These are phyloP conservation scores for Zangia roseola DNA, from an alignment of 768 basidiomycete genomes.

Conservation along the genomic window DNA sequence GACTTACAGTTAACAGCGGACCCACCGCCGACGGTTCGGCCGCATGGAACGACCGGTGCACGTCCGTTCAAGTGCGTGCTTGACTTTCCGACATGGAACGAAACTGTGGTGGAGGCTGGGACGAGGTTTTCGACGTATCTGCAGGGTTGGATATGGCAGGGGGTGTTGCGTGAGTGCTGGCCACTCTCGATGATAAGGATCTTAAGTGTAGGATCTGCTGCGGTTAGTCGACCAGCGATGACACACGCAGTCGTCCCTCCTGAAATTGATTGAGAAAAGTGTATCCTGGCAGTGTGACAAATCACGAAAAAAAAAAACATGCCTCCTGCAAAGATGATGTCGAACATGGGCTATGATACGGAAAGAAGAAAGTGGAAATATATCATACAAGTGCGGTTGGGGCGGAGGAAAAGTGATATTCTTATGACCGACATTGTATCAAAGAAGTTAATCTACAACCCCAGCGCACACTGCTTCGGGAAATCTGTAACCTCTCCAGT, in stretches of 20 bases:
- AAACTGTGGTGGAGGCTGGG: constrained; percentile 41
- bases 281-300: no score
- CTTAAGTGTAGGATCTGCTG: constrained; percentile 50
- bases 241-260: constrained; percentile 58
- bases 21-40: constrained; percentile 59
- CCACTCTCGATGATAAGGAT: constrained; percentile 66
- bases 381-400: no score
- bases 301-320: no score
- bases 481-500: no score
- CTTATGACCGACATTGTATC: no score
- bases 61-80: constrained; percentile 48
- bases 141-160: constrained; percentile 52
- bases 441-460: no score
- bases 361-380: neutral
- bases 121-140: constrained; percentile 45
- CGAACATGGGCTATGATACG: constrained; percentile 29
- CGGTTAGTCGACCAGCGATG: constrained; percentile 48
- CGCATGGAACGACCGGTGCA: constrained; percentile 40
- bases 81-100: constrained; percentile 38
- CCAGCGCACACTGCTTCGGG: no score
- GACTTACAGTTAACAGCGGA: constrained; percentile 58
- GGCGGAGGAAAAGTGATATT: no score
- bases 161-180: constrained; percentile 45
- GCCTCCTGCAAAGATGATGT: constrained; percentile 63
- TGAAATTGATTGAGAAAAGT: constrained; percentile 4